A percentile compares a stretch with the other conserved stretches of the same genome.
Conservation (phyloP, 805 yeast genomes). For the Saccharomycopsis capsularis region DNA sequence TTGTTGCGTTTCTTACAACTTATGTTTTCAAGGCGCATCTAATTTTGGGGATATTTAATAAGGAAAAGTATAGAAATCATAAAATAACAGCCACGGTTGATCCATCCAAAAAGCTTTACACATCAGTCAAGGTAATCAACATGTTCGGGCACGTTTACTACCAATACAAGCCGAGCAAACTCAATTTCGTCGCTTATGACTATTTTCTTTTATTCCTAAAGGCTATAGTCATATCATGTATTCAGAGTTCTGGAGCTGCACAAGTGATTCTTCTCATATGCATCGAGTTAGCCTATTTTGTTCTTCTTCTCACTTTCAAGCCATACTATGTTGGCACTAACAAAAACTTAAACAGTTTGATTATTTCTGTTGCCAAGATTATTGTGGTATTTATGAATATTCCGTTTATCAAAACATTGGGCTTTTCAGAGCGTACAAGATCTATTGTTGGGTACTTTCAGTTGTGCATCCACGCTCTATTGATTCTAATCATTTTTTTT, state of each 20-base stretch:
- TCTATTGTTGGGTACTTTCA: conserved; percentile 40
- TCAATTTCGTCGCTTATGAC: conserved; percentile 35
- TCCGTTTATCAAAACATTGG: conserved; percentile 35
- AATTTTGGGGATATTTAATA: background rate
- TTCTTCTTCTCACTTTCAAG: conserved; percentile 25
- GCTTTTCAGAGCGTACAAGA: conserved; percentile 32
- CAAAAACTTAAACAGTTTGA: conserved; percentile 21
- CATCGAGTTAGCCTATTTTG: conserved; percentile 30
- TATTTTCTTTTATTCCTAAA: conserved; percentile 29
- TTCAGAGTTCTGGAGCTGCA: conserved; percentile 38
- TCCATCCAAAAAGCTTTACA: conserved; percentile 31
- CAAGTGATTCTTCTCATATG: conserved; percentile 37
- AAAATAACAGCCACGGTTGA: background rate
- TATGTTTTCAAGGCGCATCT: conserved; percentile 26
- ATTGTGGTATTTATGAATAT: conserved; percentile 37
- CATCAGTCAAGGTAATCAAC: conserved; percentile 40
- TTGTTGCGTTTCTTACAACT: conserved; percentile 31
- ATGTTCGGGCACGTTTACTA: conserved; percentile 42
- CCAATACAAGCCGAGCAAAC: conserved; percentile 36
- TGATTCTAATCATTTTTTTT: conserved; percentile 23
- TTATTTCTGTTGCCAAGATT: conserved; percentile 34
- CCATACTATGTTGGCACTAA: conserved; percentile 26
- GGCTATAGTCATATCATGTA: conserved; percentile 37
- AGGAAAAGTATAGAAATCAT: background rate
- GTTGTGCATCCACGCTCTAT: conserved; percentile 32